A percentile compares a stretch with the other conserved stretches of the same genome.
These are phyloP conservation scores for Symbiodinium pilosum DNA, from an alignment of 73 alveolate genomes.

Conservation along the genomic window DNA sequence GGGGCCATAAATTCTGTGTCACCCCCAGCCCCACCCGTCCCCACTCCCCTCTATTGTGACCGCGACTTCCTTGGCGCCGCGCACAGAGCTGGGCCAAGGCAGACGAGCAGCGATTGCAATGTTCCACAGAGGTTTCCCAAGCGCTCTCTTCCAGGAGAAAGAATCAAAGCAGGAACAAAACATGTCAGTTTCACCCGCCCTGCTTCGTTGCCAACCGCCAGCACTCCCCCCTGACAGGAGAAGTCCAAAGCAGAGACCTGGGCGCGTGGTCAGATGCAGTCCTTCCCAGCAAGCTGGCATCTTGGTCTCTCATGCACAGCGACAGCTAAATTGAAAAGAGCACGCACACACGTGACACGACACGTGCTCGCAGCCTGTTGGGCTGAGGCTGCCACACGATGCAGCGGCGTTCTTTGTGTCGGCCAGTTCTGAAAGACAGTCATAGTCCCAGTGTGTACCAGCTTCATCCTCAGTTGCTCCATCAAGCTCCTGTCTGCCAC, in stretches of 20 bases:
- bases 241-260: conserved; percentile 73
- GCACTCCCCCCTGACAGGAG: conserved; percentile 30
- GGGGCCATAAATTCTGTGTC: no score
- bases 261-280: no score
- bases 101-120: no score
- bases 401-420: conserved; percentile 45
- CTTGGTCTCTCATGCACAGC: no score
- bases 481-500: background rate
- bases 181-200: conserved; percentile 20
- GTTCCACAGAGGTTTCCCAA: no score
- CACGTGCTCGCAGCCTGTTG: background rate
- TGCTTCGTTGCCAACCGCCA: conserved; percentile 63
- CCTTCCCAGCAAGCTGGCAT: no score
- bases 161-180: no score
- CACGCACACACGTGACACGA: background rate
- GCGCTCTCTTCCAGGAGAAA: no score
- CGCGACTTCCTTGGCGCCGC: no score
- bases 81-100: no score
- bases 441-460: conserved; percentile 50
- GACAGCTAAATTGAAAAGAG: background rate
- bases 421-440: conserved; percentile 88
- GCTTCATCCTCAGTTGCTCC: conserved; percentile 47
- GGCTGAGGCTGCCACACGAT: conserved; percentile 22
- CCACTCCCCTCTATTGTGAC: no score
- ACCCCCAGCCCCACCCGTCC: no score